Evolutionary conservation across 495 filamentous ascomycete genomes (phyloP).

Genomic region (Lasiosphaeria ovina): DNA sequence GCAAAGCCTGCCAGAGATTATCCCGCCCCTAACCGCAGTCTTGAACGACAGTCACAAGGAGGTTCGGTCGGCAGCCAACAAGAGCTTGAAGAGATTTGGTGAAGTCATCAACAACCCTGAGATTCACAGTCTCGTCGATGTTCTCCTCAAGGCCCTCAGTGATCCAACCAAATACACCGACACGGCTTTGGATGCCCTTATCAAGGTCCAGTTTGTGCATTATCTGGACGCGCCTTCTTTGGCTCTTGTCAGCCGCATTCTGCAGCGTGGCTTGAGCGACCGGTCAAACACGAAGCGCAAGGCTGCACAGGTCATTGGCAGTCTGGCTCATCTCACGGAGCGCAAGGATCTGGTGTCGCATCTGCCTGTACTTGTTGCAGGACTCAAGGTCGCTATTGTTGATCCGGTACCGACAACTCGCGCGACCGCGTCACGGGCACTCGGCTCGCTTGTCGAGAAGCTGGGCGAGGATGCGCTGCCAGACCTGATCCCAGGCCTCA

Average conservation of each 20-base stretch:
- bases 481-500: constrained; percentile 95
- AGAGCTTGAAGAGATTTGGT: constrained; percentile 93
- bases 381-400: constrained; percentile 81
- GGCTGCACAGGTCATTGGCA: constrained; percentile 94
- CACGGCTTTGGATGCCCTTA: constrained; percentile 86
- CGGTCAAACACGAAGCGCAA: constrained; percentile 93
- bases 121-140: constrained; percentile 83
- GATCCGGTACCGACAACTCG: constrained; percentile 97
- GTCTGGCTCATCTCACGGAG: constrained; percentile 93
- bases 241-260: constrained; percentile 88
- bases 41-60: constrained; percentile 98
- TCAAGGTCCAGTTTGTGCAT: constrained; percentile 94
- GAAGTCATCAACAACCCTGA: constrained; percentile 98
- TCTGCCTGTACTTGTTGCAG: constrained; percentile 87
- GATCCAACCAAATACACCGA: constrained; percentile 98
- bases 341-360: constrained; percentile 90
- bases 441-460: constrained; percentile 94
- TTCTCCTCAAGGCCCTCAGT: constrained; percentile 92
- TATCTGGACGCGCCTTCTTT: constrained; percentile 95
- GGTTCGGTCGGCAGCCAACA: constrained; percentile 84
- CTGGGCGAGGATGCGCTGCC: constrained; percentile 95
- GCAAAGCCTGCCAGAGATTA: constrained; percentile 89
- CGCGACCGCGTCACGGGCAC: constrained; percentile 91
- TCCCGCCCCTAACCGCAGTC: constrained; percentile 88
- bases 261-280: constrained; percentile 88